phyloP scores from a whole-genome alignment of 768 basidiomycete species.

The Epithele typhae region DNA sequence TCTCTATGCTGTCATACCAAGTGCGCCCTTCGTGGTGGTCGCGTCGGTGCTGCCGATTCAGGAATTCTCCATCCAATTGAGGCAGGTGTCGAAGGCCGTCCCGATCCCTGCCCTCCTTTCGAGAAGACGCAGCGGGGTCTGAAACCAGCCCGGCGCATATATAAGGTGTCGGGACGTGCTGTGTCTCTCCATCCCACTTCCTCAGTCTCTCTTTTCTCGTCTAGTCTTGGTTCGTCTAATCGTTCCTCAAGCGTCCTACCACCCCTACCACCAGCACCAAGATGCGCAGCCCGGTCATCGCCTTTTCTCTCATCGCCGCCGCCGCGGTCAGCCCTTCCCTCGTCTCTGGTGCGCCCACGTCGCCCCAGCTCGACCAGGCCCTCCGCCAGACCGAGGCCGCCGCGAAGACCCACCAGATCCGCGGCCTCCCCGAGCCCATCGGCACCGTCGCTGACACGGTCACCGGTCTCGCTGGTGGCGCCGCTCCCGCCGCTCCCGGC shows the following conservation, averaged over 20 bases:
- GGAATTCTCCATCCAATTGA: constrained; percentile 1
- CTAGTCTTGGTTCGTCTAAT: constrained; percentile 25
- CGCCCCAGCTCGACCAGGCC: constrained; percentile 17
- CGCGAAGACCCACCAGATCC: constrained; percentile 1
- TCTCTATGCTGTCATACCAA: too few species aligned
- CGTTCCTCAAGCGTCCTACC: constrained; percentile 11
- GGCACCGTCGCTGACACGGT: background rate
- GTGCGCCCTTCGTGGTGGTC: too few species aligned
- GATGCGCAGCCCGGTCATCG: constrained; percentile 30
- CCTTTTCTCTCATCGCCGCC: constrained; percentile 26
- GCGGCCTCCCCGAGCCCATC: background rate
- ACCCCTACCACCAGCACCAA: constrained; percentile 15
- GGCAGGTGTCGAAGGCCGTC: constrained; percentile 5
- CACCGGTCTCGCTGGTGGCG: background rate
- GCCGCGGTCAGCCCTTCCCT: constrained; percentile 27
- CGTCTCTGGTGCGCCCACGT: constrained; percentile 24
- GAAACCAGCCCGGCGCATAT: constrained; percentile 16
- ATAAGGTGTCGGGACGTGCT: constrained; percentile 9
- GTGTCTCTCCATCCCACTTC: constrained; percentile 9
- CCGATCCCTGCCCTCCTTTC: constrained; percentile 11
- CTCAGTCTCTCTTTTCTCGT: constrained; percentile 16
- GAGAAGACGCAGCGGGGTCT: constrained; percentile 24
- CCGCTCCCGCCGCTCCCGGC: too few species aligned
- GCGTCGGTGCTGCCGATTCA: background rate
- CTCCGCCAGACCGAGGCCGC: constrained; percentile 7